Evolutionary conservation across 176 grass and related monocot genomes (phyloP), one percentile per base, ranked within the genome.

Genomic region (Guadua angustifolia): DNA sequence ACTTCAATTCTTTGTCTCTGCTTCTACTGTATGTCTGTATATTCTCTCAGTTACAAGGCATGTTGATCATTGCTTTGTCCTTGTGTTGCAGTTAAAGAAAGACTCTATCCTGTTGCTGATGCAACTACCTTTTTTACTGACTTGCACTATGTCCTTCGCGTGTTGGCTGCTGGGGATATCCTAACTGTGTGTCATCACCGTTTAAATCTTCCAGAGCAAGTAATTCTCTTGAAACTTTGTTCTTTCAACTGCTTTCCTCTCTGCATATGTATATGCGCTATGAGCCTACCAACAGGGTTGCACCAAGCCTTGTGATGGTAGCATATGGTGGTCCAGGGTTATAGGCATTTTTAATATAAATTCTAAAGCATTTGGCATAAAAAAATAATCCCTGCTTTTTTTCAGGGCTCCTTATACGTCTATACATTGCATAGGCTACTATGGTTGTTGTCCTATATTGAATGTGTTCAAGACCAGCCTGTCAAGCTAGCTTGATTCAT

Each of bases 91-190:
- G 95, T 79, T 78, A 93, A 80, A 79, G 88, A 93, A 87, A 93
- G 92, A 71, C 60, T 97, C 32, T 97, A 82, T 80, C 95, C 90
- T 40, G 90, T 97, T 85, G 81, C 90, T 75, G 95, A 94, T 88
- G 95, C 95, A 47, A 97, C 95, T 38, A 91, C 95, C 1, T 97
- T 97, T 85, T 94, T 97, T 78, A 97, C 95, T 65, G 95, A 97
- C 74, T 91, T 97, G 91, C 95, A 97, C 84, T 88, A 94, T 79
- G 84, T 97, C 51, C 95, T 97, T 57, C 95, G 95, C 67, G 95
- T 92, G 10, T 84, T 89, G 71, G 95, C 95, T 78, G 88, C 86
- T 66, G 95, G 95, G 74, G 90, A 97, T 84, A 97, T 94, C 45
- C 91, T 92, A 91, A 97, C 95, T 1, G 86, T 97, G 26, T 97